Evolutionary conservation across 345 rosid genomes (phyloP), one percentile per base, ranked within the genome.

Genomic region (Populus tremula): DNA sequence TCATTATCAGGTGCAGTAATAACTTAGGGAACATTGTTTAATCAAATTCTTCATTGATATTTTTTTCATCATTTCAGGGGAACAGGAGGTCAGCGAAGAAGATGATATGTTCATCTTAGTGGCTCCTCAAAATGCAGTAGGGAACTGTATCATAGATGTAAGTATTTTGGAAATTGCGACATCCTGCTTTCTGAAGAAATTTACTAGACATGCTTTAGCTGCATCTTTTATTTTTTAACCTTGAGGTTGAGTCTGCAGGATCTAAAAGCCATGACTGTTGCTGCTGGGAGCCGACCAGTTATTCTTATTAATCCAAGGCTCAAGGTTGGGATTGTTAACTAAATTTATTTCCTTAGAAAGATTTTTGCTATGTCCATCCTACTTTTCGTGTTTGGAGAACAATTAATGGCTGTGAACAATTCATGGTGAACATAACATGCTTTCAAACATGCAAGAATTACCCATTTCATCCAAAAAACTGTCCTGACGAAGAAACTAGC

Each of bases 111-210:
- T 89, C 78, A 90, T 95, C 82, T 86, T 93, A 84, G 92, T 93
- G 76, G 97, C 97, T 85, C 99, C 99, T 64, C 98, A 95, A 85
- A 94, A 95, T 81, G 99, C 96, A 8, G 93, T 95, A 62, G 99
- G 99, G 43, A 95, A 95, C 72, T 95, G 99, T 75, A 95, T 95
- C 64, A 93, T 93, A 70, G 94, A 90, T 77, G 98, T 95, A 87
- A 90, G 89, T 75, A 81, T 67, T 76, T 81, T 25, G 62, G 59
- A 14, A 68, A 76, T 25, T 36, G 53, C 72, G 74, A 71, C 10
- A n/a, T 71, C 17, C 5, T 27, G 49, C 63, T 72, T 8, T 20
- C 5, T n/a, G 6, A 47, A 49, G 25, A 39, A 63, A 72, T 35
- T 43, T 70, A 35, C 70, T 35, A 49, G 35, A 18, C 68, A 76